phyloP scores from a whole-genome alignment of 2,329 filamentous ascomycete genomes.

The Beauveria varroae region DNA sequence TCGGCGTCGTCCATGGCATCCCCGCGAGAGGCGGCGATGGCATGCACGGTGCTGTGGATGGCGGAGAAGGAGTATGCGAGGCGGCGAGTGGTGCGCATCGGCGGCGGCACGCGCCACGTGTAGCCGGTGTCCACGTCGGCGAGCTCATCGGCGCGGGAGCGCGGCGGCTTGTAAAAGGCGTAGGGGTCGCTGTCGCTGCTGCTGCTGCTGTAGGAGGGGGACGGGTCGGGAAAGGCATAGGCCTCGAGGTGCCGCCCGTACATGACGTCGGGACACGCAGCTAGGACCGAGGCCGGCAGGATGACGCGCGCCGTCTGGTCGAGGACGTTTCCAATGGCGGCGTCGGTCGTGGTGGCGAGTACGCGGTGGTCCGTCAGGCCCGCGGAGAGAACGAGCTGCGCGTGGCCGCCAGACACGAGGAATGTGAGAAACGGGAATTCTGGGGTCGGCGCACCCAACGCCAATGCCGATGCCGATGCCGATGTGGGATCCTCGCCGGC shows the following conservation, averaged over 20 bases:
- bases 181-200: conserved; percentile 26
- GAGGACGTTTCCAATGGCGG: conserved; percentile 82
- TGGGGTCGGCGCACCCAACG: conserved; percentile 29
- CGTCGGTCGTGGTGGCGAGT: conserved; percentile 65
- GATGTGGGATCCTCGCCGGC: not conserved
- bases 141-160: conserved; percentile 51
- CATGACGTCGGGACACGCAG: conserved; percentile 54
- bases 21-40: conserved; percentile 32
- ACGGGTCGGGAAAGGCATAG: conserved; percentile 55
- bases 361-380: conserved; percentile 63
- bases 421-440: conserved; percentile 80
- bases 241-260: conserved; percentile 74
- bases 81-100: conserved; percentile 49
- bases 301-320: conserved; percentile 80
- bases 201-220: not conserved
- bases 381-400: conserved; percentile 70
- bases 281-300: conserved; percentile 54
- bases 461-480: not conserved
- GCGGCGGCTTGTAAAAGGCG: conserved; percentile 49
- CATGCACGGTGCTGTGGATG: conserved; percentile 47
- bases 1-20: conserved; percentile 46
- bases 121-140: conserved; percentile 30
- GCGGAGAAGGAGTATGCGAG: conserved; percentile 68
- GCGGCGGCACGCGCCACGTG: conserved; percentile 61
- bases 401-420: conserved; percentile 88